A percentile compares a stretch with the other conserved stretches of the same genome.
Evolutionary conservation across 139 green algal genomes (phyloP).

Genomic region (Medakamo hakoo): DNA sequence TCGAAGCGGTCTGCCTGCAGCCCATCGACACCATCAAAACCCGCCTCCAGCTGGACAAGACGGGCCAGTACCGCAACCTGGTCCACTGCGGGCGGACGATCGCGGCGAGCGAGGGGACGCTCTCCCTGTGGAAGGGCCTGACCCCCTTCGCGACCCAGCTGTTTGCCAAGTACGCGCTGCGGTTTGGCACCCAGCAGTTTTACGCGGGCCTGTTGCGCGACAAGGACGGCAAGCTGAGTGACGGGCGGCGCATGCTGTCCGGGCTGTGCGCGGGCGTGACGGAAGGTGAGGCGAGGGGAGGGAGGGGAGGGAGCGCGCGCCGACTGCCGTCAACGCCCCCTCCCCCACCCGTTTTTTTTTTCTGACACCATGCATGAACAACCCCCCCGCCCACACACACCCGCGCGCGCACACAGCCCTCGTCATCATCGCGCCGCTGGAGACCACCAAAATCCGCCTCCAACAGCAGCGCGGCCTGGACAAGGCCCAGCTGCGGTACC

Average conservation of each 20-base stretch:
- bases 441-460: slow-evolving; percentile 89
- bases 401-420: too few relatives aligned
- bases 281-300: too few relatives aligned
- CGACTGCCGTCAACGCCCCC: too few relatives aligned
- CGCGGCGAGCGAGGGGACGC: slow-evolving; percentile 51
- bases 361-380: too few relatives aligned
- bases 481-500: slow-evolving; percentile 68
- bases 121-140: slow-evolving; percentile 81
- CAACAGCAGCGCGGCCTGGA: slow-evolving; percentile 72
- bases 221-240: too few relatives aligned
- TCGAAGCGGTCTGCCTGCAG: slow-evolving; percentile 78
- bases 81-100: slow-evolving; percentile 55
- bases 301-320: too few relatives aligned
- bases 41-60: slow-evolving; percentile 75
- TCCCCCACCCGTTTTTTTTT: too few relatives aligned
- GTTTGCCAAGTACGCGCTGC: slow-evolving; percentile 86
- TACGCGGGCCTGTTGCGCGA: slow-evolving; percentile 65
- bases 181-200: slow-evolving; percentile 82
- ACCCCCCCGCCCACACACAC: too few relatives aligned
- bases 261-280: slow-evolving; percentile 69
- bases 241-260: too few relatives aligned
- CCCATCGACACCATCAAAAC: slow-evolving; percentile 92
- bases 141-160: slow-evolving; percentile 88
- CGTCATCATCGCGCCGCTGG: slow-evolving; percentile 90
- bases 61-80: slow-evolving; percentile 61